Percentiles rank a stretch among this genome's conserved stretches.
phyloP scores from a whole-genome alignment of 73 alveolate genomes.

The Stentor coeruleus region DNA sequence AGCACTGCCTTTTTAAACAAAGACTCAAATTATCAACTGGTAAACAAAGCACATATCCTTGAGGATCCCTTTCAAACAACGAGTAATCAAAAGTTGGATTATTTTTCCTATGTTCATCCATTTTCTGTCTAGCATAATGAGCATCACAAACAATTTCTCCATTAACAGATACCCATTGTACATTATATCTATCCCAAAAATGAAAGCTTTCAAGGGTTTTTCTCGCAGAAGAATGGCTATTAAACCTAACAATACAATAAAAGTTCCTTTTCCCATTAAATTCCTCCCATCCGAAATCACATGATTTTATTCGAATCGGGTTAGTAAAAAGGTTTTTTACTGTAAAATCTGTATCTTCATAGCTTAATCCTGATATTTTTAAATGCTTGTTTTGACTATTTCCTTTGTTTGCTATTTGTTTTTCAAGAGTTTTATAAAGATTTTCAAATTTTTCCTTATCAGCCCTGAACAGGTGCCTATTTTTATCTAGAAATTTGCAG shows the following conservation, averaged over 20 bases:
- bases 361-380: background rate
- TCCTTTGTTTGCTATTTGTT: background rate
- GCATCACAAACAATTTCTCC: background rate
- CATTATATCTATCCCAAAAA: constrained; percentile 2
- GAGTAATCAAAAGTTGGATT: constrained; percentile 17
- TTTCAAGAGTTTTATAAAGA: constrained; percentile 6
- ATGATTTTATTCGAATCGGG: background rate
- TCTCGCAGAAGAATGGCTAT: constrained; percentile 14
- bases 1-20: background rate
- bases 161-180: background rate
- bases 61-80: constrained; percentile 14
- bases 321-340: constrained; percentile 1
- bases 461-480: background rate
- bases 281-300: constrained; percentile 5
- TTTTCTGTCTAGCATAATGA: constrained; percentile 4
- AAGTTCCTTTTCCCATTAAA: background rate
- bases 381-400: background rate
- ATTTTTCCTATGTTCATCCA: constrained; percentile 3
- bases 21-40: background rate
- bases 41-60: constrained; percentile 9
- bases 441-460: constrained; percentile 13
- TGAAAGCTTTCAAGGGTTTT: constrained; percentile 8
- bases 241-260: background rate
- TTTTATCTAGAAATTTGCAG: constrained; percentile 8
- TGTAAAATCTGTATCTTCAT: background rate